Percentiles rank a stretch among this genome's conserved stretches.
Conservation (phyloP, 306 rosid genomes). For the Quillaja saponaria region DNA sequence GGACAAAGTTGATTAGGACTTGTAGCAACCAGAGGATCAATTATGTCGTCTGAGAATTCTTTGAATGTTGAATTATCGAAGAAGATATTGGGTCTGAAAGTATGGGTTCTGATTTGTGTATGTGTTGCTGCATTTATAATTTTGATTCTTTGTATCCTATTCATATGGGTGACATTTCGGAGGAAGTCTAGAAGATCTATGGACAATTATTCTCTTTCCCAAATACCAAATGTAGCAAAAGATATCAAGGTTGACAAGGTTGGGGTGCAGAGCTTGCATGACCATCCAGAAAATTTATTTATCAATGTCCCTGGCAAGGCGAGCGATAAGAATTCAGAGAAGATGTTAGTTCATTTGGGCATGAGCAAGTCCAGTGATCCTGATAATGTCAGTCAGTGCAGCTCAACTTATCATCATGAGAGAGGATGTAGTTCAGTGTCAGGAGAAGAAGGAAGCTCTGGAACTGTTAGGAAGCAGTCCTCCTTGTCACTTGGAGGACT, state of each 20-base stretch:
- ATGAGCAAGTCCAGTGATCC: slow-evolving; percentile 65
- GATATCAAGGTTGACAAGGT: slow-evolving; percentile 82
- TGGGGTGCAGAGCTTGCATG: slow-evolving; percentile 58
- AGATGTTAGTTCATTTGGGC: slow-evolving; percentile 57
- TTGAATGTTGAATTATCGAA: slow-evolving; percentile 69
- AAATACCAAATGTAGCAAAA: slow-evolving; percentile 81
- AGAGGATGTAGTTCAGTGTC: slow-evolving; percentile 77
- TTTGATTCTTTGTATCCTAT: slow-evolving; percentile 66
- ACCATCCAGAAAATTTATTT: slow-evolving; percentile 50
- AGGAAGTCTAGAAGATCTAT: slow-evolving; percentile 71
- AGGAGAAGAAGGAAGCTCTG: slow-evolving; percentile 89
- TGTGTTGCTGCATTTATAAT: slow-evolving; percentile 87
- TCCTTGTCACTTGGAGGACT: slow-evolving; percentile 55
- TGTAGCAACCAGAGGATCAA: slow-evolving; percentile 32
- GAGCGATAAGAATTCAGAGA: slow-evolving; percentile 64
- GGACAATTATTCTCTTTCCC: slow-evolving; percentile 57
- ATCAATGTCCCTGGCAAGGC: slow-evolving; percentile 53
- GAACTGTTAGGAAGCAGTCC: slow-evolving; percentile 60
- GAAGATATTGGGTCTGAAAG: slow-evolving; percentile 75
- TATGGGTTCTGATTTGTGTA: slow-evolving; percentile 81
- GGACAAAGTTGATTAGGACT: slow-evolving; percentile 32
- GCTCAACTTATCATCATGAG: slow-evolving; percentile 80
- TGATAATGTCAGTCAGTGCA: slow-evolving; percentile 77
- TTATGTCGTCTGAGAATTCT: slow-evolving; percentile 60
- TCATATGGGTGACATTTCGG: slow-evolving; percentile 78